Evolutionary conservation across 805 yeast genomes (phyloP), one percentile per base, ranked within the genome.

Genomic region (Wickerhamomyces chaumierensis): DNA sequence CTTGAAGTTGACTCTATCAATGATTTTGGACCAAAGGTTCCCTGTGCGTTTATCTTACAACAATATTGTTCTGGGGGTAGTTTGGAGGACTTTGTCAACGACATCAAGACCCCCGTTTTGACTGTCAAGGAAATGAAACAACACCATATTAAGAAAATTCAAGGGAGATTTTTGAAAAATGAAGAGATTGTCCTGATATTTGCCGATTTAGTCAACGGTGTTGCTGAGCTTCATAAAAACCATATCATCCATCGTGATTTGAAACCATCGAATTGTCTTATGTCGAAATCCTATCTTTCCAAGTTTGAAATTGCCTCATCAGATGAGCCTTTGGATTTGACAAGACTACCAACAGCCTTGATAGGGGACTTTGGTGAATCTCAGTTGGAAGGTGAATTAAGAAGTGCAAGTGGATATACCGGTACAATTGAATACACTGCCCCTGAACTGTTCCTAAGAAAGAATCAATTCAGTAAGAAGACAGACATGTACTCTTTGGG

Each of bases 331-430:
- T 13, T 41, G 1, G 41, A 48, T 14, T 32, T 44, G 4, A 42
- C 40, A 8, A 42, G 44, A 19, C 62, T 79, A 12, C 95, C 95
- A 0, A 71, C 68, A n/a, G 73, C 84, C 2, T 65, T 85, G 13
- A 88, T 87, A 12, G 78, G 94, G 34, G 96, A 87, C 60, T 81
- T 87, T 56, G 96, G 96, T 3, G 96, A 87, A 56, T 83, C 92
- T 6, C 83, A 81, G 46, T 64, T 81, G 45, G 78, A 79, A 39
- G 86, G 90, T 13, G 75, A 69, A 18, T 58, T 55, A 33, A 62
- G 87, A 36, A 66, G 68, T 9, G 78, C 88, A 1, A 78, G 87
- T 5, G 96, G 96, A 0, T 73, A 78, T 33, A 87, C 96, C 0
- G 96, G 96, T 0, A 87, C 96, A 0, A 51, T 86, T 7, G 96